Percentiles rank a stretch among this genome's conserved stretches.
Evolutionary conservation across 352 stramenopile genomes (phyloP).

Genomic region (Peronospora farinosa): DNA sequence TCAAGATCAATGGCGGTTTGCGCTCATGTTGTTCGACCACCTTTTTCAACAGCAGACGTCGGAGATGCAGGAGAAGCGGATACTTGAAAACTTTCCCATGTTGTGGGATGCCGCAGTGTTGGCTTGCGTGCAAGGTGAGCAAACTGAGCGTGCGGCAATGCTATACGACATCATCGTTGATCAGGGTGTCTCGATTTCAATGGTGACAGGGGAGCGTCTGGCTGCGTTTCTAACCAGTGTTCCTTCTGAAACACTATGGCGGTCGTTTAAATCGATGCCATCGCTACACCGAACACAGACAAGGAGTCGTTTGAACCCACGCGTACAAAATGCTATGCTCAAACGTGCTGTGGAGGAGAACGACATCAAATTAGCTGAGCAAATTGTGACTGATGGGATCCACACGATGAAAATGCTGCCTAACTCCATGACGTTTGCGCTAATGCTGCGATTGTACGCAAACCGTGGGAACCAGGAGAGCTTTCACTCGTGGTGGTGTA

Average conservation of each 20-base stretch:
- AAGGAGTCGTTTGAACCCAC: constrained; percentile 16
- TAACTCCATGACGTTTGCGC: constrained; percentile 69
- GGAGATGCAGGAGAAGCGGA: constrained; percentile 33
- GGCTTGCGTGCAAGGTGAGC: constrained; percentile 41
- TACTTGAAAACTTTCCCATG: constrained; percentile 46
- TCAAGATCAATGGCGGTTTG: constrained; percentile 56
- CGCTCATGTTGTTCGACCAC: constrained; percentile 71
- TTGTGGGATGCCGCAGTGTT: constrained; percentile 62
- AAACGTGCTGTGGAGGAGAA: constrained; percentile 51
- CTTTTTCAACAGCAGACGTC: constrained; percentile 40
- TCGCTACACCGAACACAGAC: constrained; percentile 39
- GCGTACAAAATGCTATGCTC: constrained; percentile 60
- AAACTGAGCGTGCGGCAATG: constrained; percentile 36
- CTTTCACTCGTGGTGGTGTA: constrained; percentile 43
- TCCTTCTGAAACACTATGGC: constrained; percentile 48
- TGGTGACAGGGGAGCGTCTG: constrained; percentile 42
- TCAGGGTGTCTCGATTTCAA: constrained; percentile 36
- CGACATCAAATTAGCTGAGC: constrained; percentile 44
- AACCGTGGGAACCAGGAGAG: constrained; percentile 35
- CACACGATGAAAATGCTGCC: constrained; percentile 34
- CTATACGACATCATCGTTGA: constrained; percentile 45
- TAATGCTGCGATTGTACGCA: constrained; percentile 64
- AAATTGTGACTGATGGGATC: constrained; percentile 39
- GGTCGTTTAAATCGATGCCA: constrained; percentile 40
- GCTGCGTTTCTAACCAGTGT: constrained; percentile 37